phyloP scores from a whole-genome alignment of 2,329 filamentous ascomycete species.

The Tetracladium maxilliforme region DNA sequence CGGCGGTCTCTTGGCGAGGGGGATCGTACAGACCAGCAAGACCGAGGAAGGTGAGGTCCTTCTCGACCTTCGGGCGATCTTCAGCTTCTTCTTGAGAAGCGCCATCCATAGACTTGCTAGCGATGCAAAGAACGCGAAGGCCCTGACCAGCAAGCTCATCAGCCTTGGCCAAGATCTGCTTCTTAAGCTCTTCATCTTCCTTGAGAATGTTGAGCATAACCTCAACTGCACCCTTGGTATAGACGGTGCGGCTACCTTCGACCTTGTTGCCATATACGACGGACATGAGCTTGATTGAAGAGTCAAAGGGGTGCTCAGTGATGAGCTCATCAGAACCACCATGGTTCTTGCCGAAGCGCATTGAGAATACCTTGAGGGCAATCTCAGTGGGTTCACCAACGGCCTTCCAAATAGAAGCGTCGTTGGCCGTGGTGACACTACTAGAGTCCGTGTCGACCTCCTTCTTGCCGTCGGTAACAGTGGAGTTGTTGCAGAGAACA shows the following conservation, averaged over 20 bases:
- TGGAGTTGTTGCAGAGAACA: slow-evolving; percentile 44
- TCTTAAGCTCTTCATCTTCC: slow-evolving; percentile 26
- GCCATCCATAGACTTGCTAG: slow-evolving; percentile 29
- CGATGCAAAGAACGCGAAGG: slow-evolving; percentile 55
- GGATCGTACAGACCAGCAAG: slow-evolving; percentile 61
- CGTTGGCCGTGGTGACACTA: slow-evolving; percentile 39
- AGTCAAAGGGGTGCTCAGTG: slow-evolving; percentile 60
- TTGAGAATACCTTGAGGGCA: slow-evolving; percentile 58
- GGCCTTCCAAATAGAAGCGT: slow-evolving; percentile 41
- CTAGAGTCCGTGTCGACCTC: slow-evolving; percentile 29
- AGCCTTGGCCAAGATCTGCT: slow-evolving; percentile 29
- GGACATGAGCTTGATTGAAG: slow-evolving; percentile 60
- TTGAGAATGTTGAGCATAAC: slow-evolving; percentile 35
- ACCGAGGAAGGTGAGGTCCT: slow-evolving; percentile 46
- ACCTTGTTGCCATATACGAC: slow-evolving; percentile 41
- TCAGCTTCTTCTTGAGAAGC: slow-evolving; percentile 14
- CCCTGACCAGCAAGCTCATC: slow-evolving; percentile 46
- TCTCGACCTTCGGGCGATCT: slow-evolving; percentile 37
- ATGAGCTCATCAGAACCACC: slow-evolving; percentile 33
- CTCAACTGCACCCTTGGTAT: slow-evolving; percentile 44
- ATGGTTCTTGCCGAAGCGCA: slow-evolving; percentile 49
- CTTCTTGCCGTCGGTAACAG: slow-evolving; percentile 32
- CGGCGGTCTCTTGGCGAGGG: slow-evolving; percentile 50
- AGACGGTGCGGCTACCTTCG: slow-evolving; percentile 24
- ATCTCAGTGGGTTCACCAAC: slow-evolving; percentile 60